A percentile compares a stretch with the other conserved stretches of the same genome.
Evolutionary conservation across 306 rosid genomes (phyloP).

Genomic region (Vigna trinervia): DNA sequence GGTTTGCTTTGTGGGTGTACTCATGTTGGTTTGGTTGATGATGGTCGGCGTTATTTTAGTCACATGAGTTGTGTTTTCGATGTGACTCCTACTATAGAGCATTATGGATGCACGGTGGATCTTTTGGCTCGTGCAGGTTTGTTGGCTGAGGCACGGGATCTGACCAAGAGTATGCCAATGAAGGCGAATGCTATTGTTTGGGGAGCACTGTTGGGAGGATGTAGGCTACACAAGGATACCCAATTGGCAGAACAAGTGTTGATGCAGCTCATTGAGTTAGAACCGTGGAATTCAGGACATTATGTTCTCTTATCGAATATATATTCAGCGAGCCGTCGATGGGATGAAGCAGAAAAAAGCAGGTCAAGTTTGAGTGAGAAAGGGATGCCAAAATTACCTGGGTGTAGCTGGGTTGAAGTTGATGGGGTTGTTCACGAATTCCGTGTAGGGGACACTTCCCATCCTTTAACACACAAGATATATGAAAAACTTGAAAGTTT

Average conservation of each 20-base stretch:
- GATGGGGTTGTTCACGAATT: conserved; percentile 69
- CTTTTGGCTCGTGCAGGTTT: conserved; percentile 76
- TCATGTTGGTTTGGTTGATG: conserved; percentile 74
- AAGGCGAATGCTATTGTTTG: conserved; percentile 67
- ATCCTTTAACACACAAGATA: conserved; percentile 63
- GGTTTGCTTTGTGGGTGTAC: conserved; percentile 79
- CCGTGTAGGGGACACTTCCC: conserved; percentile 73
- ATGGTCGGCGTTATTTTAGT: conserved; percentile 66
- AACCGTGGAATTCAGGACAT: conserved; percentile 84
- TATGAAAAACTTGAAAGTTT: conserved; percentile 65
- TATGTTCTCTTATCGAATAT: conserved; percentile 76
- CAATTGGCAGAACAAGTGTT: conserved; percentile 65
- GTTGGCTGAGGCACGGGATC: conserved; percentile 63
- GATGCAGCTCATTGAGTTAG: conserved; percentile 70
- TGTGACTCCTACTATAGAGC: conserved; percentile 70
- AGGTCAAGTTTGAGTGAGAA: conserved; percentile 62
- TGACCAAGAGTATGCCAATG: conserved; percentile 71
- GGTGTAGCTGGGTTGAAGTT: conserved; percentile 77
- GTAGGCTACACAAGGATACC: conserved; percentile 67
- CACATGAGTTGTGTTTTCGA: conserved; percentile 55
- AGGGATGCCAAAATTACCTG: conserved; percentile 68
- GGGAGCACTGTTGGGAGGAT: conserved; percentile 79
- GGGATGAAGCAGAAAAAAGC: conserved; percentile 71
- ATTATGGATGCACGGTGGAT: conserved; percentile 82
- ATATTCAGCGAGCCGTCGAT: conserved; percentile 66